These are phyloP conservation scores for Blastomyces gilchristii DNA, from an alignment of 2,329 filamentous ascomycete genomes.

Conservation along the genomic window DNA sequence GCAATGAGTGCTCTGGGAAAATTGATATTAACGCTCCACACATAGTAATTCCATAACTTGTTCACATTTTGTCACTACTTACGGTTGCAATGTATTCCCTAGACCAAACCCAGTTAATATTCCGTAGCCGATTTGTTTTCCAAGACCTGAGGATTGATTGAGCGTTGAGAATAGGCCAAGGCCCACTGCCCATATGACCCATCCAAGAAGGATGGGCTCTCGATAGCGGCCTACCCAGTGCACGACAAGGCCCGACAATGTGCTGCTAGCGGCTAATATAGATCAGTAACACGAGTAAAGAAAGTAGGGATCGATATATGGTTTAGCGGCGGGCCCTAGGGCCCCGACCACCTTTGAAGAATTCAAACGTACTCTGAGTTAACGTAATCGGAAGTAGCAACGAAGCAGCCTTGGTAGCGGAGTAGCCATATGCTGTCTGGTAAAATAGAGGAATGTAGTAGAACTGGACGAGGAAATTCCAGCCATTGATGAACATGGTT, in stretches of 20 bases:
- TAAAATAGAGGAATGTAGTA: constrained; percentile 55
- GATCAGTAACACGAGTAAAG: constrained; percentile 15
- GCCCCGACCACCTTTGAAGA: neutral
- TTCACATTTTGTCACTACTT: constrained; percentile 3
- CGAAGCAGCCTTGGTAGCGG: constrained; percentile 39
- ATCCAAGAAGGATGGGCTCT: constrained; percentile 46
- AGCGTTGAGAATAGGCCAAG: constrained; percentile 46
- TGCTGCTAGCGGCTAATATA: constrained; percentile 40
- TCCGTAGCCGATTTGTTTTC: constrained; percentile 46
- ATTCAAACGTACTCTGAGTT: constrained; percentile 30
- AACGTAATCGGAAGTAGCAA: constrained; percentile 43
- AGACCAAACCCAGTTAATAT: constrained; percentile 44
- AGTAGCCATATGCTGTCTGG: constrained; percentile 44
- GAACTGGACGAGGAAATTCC: constrained; percentile 50
- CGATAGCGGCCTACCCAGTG: constrained; percentile 45
- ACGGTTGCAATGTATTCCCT: constrained; percentile 44
- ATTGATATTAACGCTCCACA: neutral
- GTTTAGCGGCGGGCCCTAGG: neutral
- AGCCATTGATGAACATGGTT: constrained; percentile 50
- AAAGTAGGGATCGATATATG: neutral
- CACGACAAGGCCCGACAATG: constrained; percentile 43
- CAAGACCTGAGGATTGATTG: constrained; percentile 39
- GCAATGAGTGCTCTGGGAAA: constrained; percentile 24
- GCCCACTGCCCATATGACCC: constrained; percentile 43
- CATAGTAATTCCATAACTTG: neutral